These are phyloP conservation scores for Scutellaria minor DNA, from an alignment of 257 asterid genomes.

Conservation along the genomic window DNA sequence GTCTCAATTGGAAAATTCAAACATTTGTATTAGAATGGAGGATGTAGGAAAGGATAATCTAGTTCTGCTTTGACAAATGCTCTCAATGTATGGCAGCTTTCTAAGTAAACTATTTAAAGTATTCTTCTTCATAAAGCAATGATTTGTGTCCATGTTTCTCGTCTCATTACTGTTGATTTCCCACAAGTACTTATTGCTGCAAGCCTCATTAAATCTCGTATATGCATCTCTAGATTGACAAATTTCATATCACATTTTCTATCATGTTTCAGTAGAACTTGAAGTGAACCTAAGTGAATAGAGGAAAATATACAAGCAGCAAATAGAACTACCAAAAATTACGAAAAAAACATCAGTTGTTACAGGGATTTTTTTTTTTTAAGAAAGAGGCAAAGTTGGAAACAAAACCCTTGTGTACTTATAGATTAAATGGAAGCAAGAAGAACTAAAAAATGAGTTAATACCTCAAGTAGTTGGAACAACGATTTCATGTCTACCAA, in stretches of 20 bases:
- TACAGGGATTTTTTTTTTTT: neutral
- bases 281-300: neutral
- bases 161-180: constrained; percentile 4
- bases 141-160: constrained; percentile 4
- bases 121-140: neutral
- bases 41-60: constrained; percentile 2
- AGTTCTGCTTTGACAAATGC: neutral
- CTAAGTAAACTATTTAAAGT: constrained; percentile 7
- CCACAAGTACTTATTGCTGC: neutral
- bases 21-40: constrained; percentile 3
- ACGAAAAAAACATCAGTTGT: constrained; percentile 7
- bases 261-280: neutral
- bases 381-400: constrained; percentile 1
- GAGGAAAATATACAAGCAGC: neutral
- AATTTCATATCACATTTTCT: constrained; percentile 23
- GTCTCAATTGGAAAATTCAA: constrained; percentile 8
- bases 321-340: neutral
- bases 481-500: constrained; percentile 92
- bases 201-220: constrained; percentile 18
- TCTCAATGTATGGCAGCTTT: neutral
- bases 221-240: constrained; percentile 1
- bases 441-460: constrained; percentile 26
- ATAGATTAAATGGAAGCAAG: constrained; percentile 15
- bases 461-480: constrained; percentile 98
- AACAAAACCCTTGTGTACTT: neutral